Base-by-base conservation (phyloP, 345 rosid genomes). In the Mangifera indica region DNA sequence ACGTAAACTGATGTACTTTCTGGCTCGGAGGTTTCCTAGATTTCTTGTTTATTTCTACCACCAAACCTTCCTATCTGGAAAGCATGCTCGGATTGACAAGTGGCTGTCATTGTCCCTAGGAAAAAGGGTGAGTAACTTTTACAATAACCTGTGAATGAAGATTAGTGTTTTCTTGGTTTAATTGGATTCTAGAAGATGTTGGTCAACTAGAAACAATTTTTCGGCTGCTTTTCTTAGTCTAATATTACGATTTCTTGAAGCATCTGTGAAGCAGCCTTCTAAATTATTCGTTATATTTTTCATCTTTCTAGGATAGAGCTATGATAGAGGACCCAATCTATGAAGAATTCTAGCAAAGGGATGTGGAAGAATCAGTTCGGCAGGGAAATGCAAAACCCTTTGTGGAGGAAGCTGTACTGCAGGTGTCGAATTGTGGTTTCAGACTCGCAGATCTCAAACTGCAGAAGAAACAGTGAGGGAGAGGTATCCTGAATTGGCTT, bases 301-400 rank as follows among this genome's bases (percentile, higher is more conserved):
- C 24, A 14, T 79, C 63, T 17, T 74, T 75, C 45, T 63, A 89
- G 94, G 94, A 89, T 60, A 84, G 76, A 81, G 89, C 91, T 40
- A 70, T 89, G 76, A 78, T 89, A 18, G 86, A 85, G 81, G 93
- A 87, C 62, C 93, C 93, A 53, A 70, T 89, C 74, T 76, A 87
- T 65, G 88, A 85, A 75, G 94, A 87, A 67, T 85, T 85, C 80
- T 87, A 87, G 91, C 91, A 85, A 69, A 89, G 94, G 75, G 91
- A 89, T 76, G 86, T 87, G 32, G 94, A 87, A 75, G 94, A 89
- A 76, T 85, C 91, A 60, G 81, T 86, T 72, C 79, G 87, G 66
- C 91, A 84, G 72, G 85, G 86, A 70, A 79, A 66, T 78, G 84
- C 79, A 37, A 83, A 87, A 79, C 90, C 93, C 17, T 89, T 89